These are phyloP conservation scores for Fonsecaea nubica DNA, from an alignment of 2,329 filamentous ascomycete species.

Conservation along the genomic window DNA sequence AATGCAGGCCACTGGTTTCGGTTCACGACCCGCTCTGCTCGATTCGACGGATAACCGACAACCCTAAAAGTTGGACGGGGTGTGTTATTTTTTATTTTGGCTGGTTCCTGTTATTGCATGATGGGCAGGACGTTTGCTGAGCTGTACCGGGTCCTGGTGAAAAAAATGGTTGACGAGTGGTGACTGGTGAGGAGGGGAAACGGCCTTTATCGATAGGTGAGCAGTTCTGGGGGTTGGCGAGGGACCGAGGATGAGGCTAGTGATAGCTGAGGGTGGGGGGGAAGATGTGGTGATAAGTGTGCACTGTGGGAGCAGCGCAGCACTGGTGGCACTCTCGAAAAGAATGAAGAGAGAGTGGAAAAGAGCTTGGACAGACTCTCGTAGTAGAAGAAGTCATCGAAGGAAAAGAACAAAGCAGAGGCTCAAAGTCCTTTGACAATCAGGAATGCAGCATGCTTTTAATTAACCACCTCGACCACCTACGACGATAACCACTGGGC, in stretches of 20 bases:
- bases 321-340: neutral
- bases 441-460: slow-evolving; percentile 2
- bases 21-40: slow-evolving; percentile 9
- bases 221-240: neutral
- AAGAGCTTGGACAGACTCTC: neutral
- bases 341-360: neutral
- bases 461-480: too few species aligned
- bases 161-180: neutral
- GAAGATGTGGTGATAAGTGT: neutral
- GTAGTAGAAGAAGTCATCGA: neutral
- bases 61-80: neutral
- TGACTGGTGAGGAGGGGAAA: neutral
- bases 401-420: neutral
- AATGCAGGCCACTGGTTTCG: neutral
- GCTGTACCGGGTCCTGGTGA: neutral
- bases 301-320: neutral
- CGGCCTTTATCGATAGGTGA: neutral
- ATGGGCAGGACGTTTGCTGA: slow-evolving; percentile 13
- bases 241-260: neutral
- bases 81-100: neutral
- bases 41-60: slow-evolving; percentile 12
- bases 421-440: neutral
- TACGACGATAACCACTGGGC: neutral
- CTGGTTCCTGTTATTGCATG: slow-evolving; percentile 10
- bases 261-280: neutral